phyloP scores from a whole-genome alignment of 2,329 filamentous ascomycete genomes.

The Fusarium nurragi region DNA sequence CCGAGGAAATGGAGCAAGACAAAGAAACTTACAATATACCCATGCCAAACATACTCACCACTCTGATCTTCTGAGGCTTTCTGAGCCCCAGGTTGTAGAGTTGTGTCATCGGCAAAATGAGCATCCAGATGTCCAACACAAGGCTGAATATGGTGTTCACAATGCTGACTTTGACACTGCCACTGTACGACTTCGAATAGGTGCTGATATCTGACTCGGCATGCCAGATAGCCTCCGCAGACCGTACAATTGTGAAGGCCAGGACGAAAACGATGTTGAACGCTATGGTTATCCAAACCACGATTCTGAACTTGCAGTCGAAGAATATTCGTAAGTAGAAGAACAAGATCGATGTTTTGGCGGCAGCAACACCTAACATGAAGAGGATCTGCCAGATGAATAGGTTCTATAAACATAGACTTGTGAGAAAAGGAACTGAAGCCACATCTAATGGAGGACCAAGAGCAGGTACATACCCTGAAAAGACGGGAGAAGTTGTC shows the following conservation, averaged over 20 bases:
- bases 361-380: background rate
- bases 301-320: background rate
- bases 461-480: background rate
- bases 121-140: conserved; percentile 18
- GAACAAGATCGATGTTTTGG: conserved; percentile 6
- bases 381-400: background rate
- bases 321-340: conserved; percentile 10
- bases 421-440: background rate
- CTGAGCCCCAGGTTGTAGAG: conserved; percentile 1
- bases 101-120: conserved; percentile 18
- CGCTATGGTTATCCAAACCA: background rate
- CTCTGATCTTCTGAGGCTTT: background rate
- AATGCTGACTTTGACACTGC: accelerated
- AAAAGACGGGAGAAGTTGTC: background rate
- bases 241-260: background rate
- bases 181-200: background rate
- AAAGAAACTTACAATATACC: conserved; percentile 4
- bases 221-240: background rate
- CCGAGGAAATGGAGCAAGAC: background rate
- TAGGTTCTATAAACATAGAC: accelerated
- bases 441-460: accelerated
- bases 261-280: background rate
- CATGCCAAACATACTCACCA: conserved; percentile 9
- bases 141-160: background rate
- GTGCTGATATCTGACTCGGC: accelerated